phyloP scores from a whole-genome alignment of 1,284 basidiomycete genomes.

The Leccinum pallidistipes region DNA sequence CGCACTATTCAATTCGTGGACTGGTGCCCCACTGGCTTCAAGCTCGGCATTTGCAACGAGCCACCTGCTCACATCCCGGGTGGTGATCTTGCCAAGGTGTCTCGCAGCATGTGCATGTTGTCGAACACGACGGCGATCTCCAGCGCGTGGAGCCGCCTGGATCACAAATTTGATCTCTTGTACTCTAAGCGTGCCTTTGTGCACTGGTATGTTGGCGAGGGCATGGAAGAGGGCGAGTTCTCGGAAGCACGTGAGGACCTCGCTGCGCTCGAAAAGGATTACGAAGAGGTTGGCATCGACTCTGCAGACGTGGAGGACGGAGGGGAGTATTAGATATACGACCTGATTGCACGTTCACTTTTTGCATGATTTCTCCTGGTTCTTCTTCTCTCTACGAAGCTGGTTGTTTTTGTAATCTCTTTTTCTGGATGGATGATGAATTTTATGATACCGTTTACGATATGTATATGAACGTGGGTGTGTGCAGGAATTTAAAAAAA shows the following conservation, averaged over 20 bases:
- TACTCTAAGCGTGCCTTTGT: constrained; percentile 93
- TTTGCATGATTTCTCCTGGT: constrained; percentile 18
- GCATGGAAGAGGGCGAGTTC: constrained; percentile 99
- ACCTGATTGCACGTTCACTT: constrained; percentile 10
- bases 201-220: constrained; percentile 95
- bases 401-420: constrained; percentile 33
- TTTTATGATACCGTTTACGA: constrained; percentile 27
- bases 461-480: background rate
- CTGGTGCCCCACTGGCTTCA: constrained; percentile 91
- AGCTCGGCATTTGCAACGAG: constrained; percentile 91
- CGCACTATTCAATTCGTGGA: constrained; percentile 83
- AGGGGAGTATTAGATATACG: constrained; percentile 62
- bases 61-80: constrained; percentile 83
- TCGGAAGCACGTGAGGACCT: constrained; percentile 97
- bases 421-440: constrained; percentile 27
- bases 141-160: constrained; percentile 83
- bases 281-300: constrained; percentile 93
- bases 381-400: constrained; percentile 23
- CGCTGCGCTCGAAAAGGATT: constrained; percentile 96
- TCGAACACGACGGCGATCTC: constrained; percentile 89
- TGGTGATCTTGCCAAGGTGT: constrained; percentile 86
- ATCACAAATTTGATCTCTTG: constrained; percentile 95
- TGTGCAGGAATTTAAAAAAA: background rate
- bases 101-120: constrained; percentile 88
- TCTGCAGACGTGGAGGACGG: constrained; percentile 82